Conservation (phyloP, 1,139 yeast species). For the Debaryomyces nepalensis region DNA sequence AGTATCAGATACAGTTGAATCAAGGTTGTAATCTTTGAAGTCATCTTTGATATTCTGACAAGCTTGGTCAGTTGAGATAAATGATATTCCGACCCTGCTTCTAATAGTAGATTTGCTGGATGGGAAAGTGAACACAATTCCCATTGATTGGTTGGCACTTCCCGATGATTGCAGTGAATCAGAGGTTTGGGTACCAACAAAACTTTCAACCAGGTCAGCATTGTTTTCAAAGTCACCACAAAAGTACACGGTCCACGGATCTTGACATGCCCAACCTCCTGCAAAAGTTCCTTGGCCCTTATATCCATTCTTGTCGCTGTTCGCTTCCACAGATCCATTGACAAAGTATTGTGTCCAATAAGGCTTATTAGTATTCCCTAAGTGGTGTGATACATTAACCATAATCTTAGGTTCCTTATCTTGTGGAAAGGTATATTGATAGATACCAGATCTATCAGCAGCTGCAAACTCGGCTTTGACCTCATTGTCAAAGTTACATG, state of each 20-base stretch:
- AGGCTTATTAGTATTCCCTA: constrained; percentile 31
- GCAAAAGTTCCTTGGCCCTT: constrained; percentile 29
- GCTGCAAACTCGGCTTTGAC: constrained; percentile 32
- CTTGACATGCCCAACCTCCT: constrained; percentile 41
- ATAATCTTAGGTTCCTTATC: constrained; percentile 21
- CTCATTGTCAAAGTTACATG: constrained; percentile 26
- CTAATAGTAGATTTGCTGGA: constrained; percentile 14
- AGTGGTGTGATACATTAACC: constrained; percentile 35
- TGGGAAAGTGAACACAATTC: constrained; percentile 27
- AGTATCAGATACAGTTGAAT: constrained; percentile 25
- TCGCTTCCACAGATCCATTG: constrained; percentile 28
- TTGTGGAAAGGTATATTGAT: constrained; percentile 27
- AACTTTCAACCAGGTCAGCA: constrained; percentile 21
- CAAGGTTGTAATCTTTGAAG: constrained; percentile 25
- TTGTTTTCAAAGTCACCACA: constrained; percentile 32
- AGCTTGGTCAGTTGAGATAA: constrained; percentile 35
- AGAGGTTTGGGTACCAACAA: constrained; percentile 14
- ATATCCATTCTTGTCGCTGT: constrained; percentile 25
- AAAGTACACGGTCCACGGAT: constrained; percentile 34
- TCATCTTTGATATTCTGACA: constrained; percentile 31
- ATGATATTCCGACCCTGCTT: constrained; percentile 40
- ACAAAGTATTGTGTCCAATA: constrained; percentile 39
- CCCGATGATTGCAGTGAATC: not conserved
- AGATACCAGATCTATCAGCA: constrained; percentile 32
- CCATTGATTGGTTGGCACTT: constrained; percentile 24